Evolutionary conservation across 169 alveolate species (phyloP), one percentile per base, ranked within the genome.

Genomic region (Plasmodium reichenowi): DNA sequence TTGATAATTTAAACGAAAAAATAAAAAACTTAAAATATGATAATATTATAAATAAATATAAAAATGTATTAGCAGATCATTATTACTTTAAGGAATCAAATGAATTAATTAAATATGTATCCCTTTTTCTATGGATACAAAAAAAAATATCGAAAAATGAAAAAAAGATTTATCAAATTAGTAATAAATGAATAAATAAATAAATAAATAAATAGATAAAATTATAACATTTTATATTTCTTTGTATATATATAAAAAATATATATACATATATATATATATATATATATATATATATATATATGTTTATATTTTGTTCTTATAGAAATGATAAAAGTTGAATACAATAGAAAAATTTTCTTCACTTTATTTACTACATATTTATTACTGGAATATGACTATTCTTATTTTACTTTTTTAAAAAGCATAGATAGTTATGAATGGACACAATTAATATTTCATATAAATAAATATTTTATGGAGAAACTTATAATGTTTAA

Each of bases 321-420:
- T 15, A 22, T 66, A 80, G 90, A 52, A 1, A 80, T 67, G 56
- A 43, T 80, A 80, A 80, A 80, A 60, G 54, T 80, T 26, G 83
- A 80, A 59, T 80, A 17, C 63, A 80, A 67, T 72, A 71, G 32
- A 29, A 66, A 64, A 17, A 2, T 58, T 24, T 20, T 22, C 7
- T 20, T 22, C 17, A 38, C 78, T 15, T 15, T 80, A 13, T 45
- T 54, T 26, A 67, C 54, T 29, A 67, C 73, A 26, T 67, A 29
- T 60, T 20, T 80, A 2, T 22, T 80, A 60, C 29, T 67, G 20
- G 72, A 72, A 29, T 68, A 80, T 56, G 83, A 80, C 17, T 67
- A 67, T 60, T 67, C 83, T 20, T 10, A 24, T 13, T 56, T 38
- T 17, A 24, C 80, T 29, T 56, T 60, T 9, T 59, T 43, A 71